Percentiles rank a stretch among this genome's conserved stretches.
Evolutionary conservation across 2,329 filamentous ascomycete genomes (phyloP).

Genomic region (Pezicula radicicola): DNA sequence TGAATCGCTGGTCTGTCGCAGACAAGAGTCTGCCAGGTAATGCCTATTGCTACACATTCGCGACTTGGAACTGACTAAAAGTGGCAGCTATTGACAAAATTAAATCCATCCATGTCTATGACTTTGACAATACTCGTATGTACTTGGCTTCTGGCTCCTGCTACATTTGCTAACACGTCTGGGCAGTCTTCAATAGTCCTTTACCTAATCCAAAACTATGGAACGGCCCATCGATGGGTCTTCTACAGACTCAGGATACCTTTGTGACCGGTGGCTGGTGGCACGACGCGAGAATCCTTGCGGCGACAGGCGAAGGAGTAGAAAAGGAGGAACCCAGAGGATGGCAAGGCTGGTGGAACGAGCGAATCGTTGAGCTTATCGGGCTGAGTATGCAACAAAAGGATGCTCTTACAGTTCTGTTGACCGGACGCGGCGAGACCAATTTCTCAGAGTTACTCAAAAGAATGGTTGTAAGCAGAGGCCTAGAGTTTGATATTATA

Average conservation of each 20-base stretch:
- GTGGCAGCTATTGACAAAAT: conserved; percentile 60
- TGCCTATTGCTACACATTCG: conserved; percentile 15
- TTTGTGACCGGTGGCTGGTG: conserved; percentile 92
- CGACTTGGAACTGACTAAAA: conserved; percentile 10
- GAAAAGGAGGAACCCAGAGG: conserved; percentile 78
- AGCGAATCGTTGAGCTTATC: conserved; percentile 79
- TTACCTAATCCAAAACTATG: conserved; percentile 87
- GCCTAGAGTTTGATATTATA: conserved; percentile 83
- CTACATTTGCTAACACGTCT: conserved; percentile 10
- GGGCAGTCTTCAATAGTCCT: conserved; percentile 81
- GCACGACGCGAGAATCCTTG: conserved; percentile 86
- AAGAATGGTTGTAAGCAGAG: conserved; percentile 74
- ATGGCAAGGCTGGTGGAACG: conserved; percentile 97
- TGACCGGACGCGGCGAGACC: conserved; percentile 81
- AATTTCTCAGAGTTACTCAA: conserved; percentile 77
- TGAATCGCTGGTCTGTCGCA: conserved; percentile 81
- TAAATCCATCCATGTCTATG: conserved; percentile 85
- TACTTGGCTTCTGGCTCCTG: conserved; percentile 1
- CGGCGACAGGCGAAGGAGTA: conserved; percentile 78
- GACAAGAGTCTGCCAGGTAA: conserved; percentile 68
- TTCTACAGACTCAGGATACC: conserved; percentile 70
- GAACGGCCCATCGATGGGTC: conserved; percentile 74
- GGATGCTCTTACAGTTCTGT: conserved; percentile 77
- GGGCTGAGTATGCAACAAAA: conserved; percentile 78
- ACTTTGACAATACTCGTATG: conserved; percentile 94